Conservation (phyloP, 2,329 filamentous ascomycete species). For the Paecilomyces sp. region DNA sequence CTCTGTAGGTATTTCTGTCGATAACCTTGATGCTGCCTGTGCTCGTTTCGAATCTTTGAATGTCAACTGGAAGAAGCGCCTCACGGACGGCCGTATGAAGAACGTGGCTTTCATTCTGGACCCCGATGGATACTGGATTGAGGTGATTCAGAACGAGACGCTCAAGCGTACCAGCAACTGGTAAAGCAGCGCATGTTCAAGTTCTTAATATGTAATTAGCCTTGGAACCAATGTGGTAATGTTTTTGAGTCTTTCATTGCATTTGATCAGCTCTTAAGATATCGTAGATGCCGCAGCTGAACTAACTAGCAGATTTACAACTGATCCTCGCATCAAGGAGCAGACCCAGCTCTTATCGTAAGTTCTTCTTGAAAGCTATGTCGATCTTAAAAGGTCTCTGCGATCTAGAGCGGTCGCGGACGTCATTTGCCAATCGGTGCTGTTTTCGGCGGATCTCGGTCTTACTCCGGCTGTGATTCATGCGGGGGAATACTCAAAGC, state of each 20-base stretch:
- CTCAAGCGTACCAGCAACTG: constrained; percentile 37
- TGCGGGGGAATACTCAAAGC: neutral
- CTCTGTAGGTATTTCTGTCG: constrained; percentile 63
- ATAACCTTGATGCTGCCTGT: constrained; percentile 83
- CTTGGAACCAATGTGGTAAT: neutral
- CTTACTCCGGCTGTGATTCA: neutral
- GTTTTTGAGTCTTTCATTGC: neutral
- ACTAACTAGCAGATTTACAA: neutral
- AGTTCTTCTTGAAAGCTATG: neutral
- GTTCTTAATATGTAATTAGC: neutral
- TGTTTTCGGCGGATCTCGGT: neutral
- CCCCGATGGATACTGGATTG: constrained; percentile 77
- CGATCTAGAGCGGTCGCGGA: neutral
- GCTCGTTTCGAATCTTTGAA: constrained; percentile 73
- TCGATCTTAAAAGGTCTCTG: neutral
- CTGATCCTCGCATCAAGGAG: neutral
- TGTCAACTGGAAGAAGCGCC: constrained; percentile 88
- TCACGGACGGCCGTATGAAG: constrained; percentile 88
- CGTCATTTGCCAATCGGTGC: neutral
- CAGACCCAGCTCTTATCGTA: neutral
- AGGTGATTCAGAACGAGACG: constrained; percentile 63
- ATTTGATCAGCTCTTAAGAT: neutral
- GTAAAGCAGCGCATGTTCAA: constrained; percentile 12
- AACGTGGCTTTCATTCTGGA: constrained; percentile 88
- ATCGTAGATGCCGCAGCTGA: neutral